Percentiles rank a stretch among this genome's conserved stretches.
phyloP scores from a whole-genome alignment of 306 rosid species.

The Begonia fuchsioides region DNA sequence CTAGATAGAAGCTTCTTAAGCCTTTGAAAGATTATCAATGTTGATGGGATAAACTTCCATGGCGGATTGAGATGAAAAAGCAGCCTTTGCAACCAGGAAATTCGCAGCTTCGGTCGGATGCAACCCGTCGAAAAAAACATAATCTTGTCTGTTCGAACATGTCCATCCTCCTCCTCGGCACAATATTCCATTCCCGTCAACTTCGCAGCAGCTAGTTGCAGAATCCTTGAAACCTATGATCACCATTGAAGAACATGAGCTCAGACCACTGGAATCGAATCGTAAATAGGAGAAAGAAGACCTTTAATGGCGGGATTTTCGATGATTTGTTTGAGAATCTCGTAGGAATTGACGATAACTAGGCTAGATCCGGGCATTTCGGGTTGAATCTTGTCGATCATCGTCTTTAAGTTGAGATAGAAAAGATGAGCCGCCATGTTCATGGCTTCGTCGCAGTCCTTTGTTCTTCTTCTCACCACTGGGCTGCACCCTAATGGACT shows the following conservation, averaged over 20 bases:
- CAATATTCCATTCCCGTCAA: conserved; percentile 30
- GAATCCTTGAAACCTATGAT: conserved; percentile 22
- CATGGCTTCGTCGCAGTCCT: too few species aligned
- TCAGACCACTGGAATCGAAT: neutral
- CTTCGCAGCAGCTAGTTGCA: conserved; percentile 22
- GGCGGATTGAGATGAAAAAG: conserved; percentile 17
- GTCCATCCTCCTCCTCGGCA: conserved; percentile 26
- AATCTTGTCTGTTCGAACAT: conserved; percentile 17
- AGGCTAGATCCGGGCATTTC: too few species aligned
- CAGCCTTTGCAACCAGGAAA: conserved; percentile 23
- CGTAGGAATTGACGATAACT: too few species aligned
- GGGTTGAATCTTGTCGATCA: too few species aligned
- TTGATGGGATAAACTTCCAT: conserved; percentile 40
- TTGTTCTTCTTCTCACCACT: too few species aligned
- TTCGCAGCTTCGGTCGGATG: conserved; percentile 46
- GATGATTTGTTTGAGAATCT: too few species aligned
- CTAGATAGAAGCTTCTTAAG: too few species aligned
- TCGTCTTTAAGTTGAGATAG: too few species aligned
- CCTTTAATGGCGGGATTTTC: too few species aligned
- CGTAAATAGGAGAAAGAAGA: too few species aligned
- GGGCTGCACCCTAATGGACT: too few species aligned
- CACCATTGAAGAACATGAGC: neutral
- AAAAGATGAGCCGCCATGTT: too few species aligned
- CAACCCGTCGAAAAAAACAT: conserved; percentile 32
- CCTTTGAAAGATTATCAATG: conserved; percentile 11